Base-by-base conservation (phyloP, 805 yeast genomes). In the Helenozyma baotianmanensis region DNA sequence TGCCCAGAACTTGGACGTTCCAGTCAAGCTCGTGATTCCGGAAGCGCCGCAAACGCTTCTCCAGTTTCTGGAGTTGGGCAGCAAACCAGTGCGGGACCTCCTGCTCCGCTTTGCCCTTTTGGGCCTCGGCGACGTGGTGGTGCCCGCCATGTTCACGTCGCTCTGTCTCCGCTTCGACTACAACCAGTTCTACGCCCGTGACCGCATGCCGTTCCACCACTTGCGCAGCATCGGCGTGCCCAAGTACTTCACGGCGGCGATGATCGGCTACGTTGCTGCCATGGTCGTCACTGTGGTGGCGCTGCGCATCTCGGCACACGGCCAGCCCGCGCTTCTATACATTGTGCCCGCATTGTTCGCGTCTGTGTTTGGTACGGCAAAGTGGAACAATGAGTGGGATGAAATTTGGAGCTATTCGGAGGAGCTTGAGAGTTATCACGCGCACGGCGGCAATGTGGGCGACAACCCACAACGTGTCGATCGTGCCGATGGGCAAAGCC, bases 311-410 rank as follows among this genome's bases (percentile, higher is more conserved):
- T 72, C 47, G 39, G 45, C 65, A 1, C 51, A 47, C 9, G 85
- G 78, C 1, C 88, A 80, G 53, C 88, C 88, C 1, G 87, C 87
- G 1, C 56, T 82, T 40, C 49, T 82, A 13, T 81, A 79, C 48
- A 53, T 81, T 16, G 78, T 78, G 4, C 88, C 88, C 4, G 25
- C 45, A n/a, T 27, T 62, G 21, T 23, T 58, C 13, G 7, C 60
- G 1, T 55, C 69, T 0, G 60, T 68, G 1, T n/a, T 55, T 0
- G 23, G 47, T 0, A 43, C 57, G 0, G 74, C 75, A 0, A 30
- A 45, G n/a, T n/a, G 34, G 3, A 54, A 54, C 16, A 70, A 70
- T 1, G 82, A 78, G 17, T 41, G 71, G 14, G 41, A 31, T 0
- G 38, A 49, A 14, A 33, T 76, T 9, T 72, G 70, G 72, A 39